A percentile compares a stretch with the other conserved stretches of the same genome.
phyloP scores from a whole-genome alignment of 2,329 filamentous ascomycete species.

The Apiospora marii region DNA sequence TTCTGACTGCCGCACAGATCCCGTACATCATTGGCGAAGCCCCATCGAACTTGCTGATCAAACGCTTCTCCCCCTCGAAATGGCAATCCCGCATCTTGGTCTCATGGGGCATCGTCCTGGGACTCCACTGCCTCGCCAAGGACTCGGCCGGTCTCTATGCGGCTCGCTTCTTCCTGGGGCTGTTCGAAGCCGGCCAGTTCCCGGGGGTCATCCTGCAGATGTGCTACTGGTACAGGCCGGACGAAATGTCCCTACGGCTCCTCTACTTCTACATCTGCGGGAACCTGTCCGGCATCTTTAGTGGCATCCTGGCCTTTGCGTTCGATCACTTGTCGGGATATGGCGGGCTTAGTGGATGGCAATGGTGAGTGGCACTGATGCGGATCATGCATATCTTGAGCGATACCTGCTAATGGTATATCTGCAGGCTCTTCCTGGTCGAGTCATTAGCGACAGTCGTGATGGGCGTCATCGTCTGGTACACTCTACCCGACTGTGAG shows the following conservation, averaged over 20 bases:
- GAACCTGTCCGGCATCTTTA: slow-evolving; percentile 40
- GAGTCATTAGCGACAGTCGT: slow-evolving; percentile 58
- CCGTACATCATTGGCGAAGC: slow-evolving; percentile 50
- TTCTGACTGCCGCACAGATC: slow-evolving; percentile 37
- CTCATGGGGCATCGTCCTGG: slow-evolving; percentile 47
- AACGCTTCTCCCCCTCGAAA: slow-evolving; percentile 47
- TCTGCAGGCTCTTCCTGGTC: slow-evolving; percentile 49
- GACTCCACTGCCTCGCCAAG: slow-evolving; percentile 45
- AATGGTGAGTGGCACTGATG: slow-evolving; percentile 42
- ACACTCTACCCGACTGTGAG: slow-evolving; percentile 61
- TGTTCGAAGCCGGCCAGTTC: slow-evolving; percentile 40
- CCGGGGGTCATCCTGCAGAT: slow-evolving; percentile 40
- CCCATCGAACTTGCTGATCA: slow-evolving; percentile 50
- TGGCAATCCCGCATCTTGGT: slow-evolving; percentile 53
- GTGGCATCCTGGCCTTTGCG: slow-evolving; percentile 34
- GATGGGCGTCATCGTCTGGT: slow-evolving; percentile 56
- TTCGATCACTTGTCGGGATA: slow-evolving; percentile 39
- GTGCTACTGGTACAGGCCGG: slow-evolving; percentile 41
- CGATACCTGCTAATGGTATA: too few species aligned
- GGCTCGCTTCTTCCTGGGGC: slow-evolving; percentile 41
- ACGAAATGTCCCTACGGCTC: slow-evolving; percentile 40
- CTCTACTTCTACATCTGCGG: slow-evolving; percentile 35
- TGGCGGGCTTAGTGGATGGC: slow-evolving; percentile 41
- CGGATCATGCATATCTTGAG: too few species aligned
- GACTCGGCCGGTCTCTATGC: slow-evolving; percentile 39